These are phyloP conservation scores for Alternaria solani DNA, from an alignment of 2,329 filamentous ascomycete genomes.

Conservation along the genomic window DNA sequence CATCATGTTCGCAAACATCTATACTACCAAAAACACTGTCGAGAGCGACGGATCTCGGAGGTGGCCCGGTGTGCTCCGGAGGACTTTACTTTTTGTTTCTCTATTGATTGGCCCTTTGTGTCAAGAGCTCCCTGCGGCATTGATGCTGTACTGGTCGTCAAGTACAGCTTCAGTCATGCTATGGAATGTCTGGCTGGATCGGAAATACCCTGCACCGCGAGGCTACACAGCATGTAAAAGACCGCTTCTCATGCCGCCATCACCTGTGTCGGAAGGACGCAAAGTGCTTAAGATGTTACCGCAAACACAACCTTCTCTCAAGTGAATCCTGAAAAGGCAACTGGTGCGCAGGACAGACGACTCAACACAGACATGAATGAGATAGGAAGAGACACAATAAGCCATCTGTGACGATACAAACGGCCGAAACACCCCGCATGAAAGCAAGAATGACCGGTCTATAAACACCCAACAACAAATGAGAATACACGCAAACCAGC, in stretches of 20 bases:
- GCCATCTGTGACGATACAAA: too few relatives aligned
- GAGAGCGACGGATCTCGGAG: constrained; percentile 16
- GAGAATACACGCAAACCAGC: too few relatives aligned
- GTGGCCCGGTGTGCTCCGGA: constrained; percentile 31
- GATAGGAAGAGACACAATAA: too few relatives aligned
- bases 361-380: not conserved
- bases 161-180: constrained; percentile 47
- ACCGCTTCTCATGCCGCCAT: constrained; percentile 35
- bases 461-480: too few relatives aligned
- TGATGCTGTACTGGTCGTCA: constrained; percentile 54
- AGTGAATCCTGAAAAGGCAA: not conserved
- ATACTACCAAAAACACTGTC: constrained; percentile 32
- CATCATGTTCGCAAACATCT: constrained; percentile 60
- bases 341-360: not conserved
- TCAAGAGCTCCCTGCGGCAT: constrained; percentile 49
- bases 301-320: not conserved
- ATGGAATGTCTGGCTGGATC: constrained; percentile 46
- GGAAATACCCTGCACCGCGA: constrained; percentile 37
- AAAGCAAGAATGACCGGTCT: too few relatives aligned
- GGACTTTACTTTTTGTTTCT: constrained; percentile 38
- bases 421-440: too few relatives aligned
- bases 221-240: constrained; percentile 39
- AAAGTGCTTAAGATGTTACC: constrained; percentile 3
- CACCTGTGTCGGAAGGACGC: constrained; percentile 10
- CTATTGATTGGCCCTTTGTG: constrained; percentile 45